Evolutionary conservation across 495 filamentous ascomycete genomes (phyloP).

Genomic region (Aspergillus mulundensis): DNA sequence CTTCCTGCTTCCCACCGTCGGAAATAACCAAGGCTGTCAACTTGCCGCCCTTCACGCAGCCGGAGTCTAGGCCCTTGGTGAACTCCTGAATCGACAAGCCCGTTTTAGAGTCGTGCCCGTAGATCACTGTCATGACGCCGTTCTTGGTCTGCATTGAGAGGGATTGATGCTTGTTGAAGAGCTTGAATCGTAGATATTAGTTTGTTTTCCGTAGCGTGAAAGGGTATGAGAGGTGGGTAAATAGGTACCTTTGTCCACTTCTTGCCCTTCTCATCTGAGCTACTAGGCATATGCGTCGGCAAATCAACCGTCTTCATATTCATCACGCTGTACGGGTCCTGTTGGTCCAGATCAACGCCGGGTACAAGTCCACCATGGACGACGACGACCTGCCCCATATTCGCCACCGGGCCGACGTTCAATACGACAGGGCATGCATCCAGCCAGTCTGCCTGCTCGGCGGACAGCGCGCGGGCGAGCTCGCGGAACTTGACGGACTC

Average conservation of each 20-base stretch:
- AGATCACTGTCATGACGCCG: conserved; percentile 58
- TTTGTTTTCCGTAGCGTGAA: neutral
- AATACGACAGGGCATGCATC: conserved; percentile 70
- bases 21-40: conserved; percentile 76
- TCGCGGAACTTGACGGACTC: conserved; percentile 36
- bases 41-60: conserved; percentile 68
- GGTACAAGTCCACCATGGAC: conserved; percentile 86
- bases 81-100: conserved; percentile 66
- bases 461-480: conserved; percentile 49
- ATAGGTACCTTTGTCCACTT: conserved; percentile 61
- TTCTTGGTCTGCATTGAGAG: conserved; percentile 16
- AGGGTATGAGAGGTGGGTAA: conserved; percentile 8
- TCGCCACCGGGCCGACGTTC: conserved; percentile 54
- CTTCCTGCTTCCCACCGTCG: conserved; percentile 33
- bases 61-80: conserved; percentile 80
- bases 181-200: conserved; percentile 7
- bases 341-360: conserved; percentile 61
- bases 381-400: conserved; percentile 59
- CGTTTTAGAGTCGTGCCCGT: conserved; percentile 77
- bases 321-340: conserved; percentile 82
- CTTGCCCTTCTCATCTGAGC: conserved; percentile 46
- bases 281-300: conserved; percentile 57
- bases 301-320: conserved; percentile 80
- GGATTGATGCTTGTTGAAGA: conserved; percentile 57
- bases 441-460: conserved; percentile 69